These are phyloP conservation scores for Thielaviopsis populi DNA, from an alignment of 2,329 filamentous ascomycete species.

Conservation along the genomic window DNA sequence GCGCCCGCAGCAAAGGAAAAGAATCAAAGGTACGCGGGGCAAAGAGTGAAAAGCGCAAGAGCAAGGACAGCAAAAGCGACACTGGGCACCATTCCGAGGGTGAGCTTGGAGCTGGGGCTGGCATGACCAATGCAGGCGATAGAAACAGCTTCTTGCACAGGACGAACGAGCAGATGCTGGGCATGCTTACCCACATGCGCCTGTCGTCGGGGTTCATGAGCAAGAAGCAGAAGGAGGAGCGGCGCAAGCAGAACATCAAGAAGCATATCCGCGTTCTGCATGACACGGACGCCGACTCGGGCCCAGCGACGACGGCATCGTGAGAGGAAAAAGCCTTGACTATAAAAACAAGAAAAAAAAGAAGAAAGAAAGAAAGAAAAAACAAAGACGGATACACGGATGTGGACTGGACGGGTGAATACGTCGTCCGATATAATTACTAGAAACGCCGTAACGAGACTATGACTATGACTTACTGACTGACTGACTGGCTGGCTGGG, in stretches of 20 bases:
- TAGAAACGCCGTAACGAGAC: slow-evolving; percentile 1
- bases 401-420: not conserved
- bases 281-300: slow-evolving; percentile 17
- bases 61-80: not conserved
- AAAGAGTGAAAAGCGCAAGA: not conserved
- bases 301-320: not conserved
- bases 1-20: not conserved
- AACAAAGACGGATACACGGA: not conserved
- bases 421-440: not conserved
- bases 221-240: slow-evolving; percentile 22
- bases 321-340: not conserved
- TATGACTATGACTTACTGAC: slow-evolving; percentile 1
- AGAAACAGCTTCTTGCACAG: slow-evolving; percentile 8
- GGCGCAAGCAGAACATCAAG: slow-evolving; percentile 25
- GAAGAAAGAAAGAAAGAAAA: not conserved
- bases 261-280: slow-evolving; percentile 26
- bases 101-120: not conserved
- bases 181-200: slow-evolving; percentile 10
- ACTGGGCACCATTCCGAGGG: not conserved
- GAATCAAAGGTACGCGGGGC: not conserved
- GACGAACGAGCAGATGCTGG: slow-evolving; percentile 12
- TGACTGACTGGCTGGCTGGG: not conserved
- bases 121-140: not conserved
- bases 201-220: slow-evolving; percentile 12
- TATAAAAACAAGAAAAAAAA: not conserved